Conservation (phyloP, 495 filamentous ascomycete genomes). For the Chaetomium cochliodes region DNA sequence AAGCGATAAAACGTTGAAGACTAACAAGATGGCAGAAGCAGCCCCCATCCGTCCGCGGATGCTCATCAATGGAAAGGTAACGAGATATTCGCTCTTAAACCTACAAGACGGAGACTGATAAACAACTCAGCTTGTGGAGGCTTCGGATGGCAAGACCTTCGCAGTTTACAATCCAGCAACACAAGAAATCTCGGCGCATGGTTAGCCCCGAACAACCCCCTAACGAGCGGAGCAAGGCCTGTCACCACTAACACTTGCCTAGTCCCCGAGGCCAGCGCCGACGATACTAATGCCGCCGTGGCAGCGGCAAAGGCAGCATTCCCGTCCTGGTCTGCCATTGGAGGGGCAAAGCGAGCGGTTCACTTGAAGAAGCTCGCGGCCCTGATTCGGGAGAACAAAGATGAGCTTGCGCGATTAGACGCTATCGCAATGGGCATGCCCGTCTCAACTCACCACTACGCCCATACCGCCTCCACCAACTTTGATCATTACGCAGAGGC, state of each 20-base stretch:
- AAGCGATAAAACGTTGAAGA: background rate
- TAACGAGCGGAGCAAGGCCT: too few relatives aligned
- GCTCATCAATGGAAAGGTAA: slow-evolving; percentile 44
- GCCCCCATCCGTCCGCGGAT: slow-evolving; percentile 28
- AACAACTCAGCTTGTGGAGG: slow-evolving; percentile 36
- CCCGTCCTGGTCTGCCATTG: slow-evolving; percentile 54
- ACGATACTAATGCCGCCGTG: slow-evolving; percentile 59
- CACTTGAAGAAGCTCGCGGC: slow-evolving; percentile 54
- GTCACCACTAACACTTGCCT: background rate
- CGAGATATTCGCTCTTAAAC: too few relatives aligned
- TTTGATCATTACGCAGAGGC: slow-evolving; percentile 42
- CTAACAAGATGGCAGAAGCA: slow-evolving; percentile 3
- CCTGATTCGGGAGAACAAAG: slow-evolving; percentile 46
- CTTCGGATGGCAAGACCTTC: slow-evolving; percentile 32
- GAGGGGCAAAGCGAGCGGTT: slow-evolving; percentile 42
- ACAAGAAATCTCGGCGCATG: slow-evolving; percentile 30
- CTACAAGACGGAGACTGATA: background rate
- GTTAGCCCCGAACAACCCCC: slow-evolving; percentile 1
- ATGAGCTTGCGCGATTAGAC: slow-evolving; percentile 55
- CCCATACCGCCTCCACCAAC: slow-evolving; percentile 20
- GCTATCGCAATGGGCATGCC: slow-evolving; percentile 54
- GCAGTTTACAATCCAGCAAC: slow-evolving; percentile 38
- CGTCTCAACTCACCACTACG: slow-evolving; percentile 41
- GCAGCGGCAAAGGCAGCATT: slow-evolving; percentile 59
- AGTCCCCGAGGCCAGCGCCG: slow-evolving; percentile 37